Base-by-base conservation (phyloP, 331 rosid species). In the Erythrophleum ivorense region DNA sequence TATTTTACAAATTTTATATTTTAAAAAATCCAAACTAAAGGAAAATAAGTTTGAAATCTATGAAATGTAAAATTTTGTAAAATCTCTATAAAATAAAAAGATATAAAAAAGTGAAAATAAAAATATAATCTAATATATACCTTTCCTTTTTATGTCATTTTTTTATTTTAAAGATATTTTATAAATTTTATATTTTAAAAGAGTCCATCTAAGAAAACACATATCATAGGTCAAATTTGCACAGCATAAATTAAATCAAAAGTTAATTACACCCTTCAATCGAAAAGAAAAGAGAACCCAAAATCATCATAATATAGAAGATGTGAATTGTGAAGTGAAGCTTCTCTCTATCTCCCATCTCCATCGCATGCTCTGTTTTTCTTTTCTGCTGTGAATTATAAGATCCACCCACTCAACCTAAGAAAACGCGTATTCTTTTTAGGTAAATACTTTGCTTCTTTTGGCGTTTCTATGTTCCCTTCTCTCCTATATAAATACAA, bases 341-440 rank as follows among this genome's bases (percentile, higher is more conserved):
- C 69, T 63, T 33, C 43, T 9, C 2, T 6, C 45, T 15, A 4
- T 14, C 21, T 0, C 53, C 29, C 29, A 24, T 63, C 49, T 0
- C 53, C 43, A 34, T 24, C 38, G 1, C 43, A 14, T 14, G n/a
- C 45, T 63, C 10, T 34, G 33, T 73, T 79, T 34, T 6, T 10
- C 38, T 33, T 16, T 8, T 16, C 41, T 52, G 10, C 31, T 15
- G 33, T 74, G 76, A 69, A 87, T 73, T 40, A 71, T 64, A 71
- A 73, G 64, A 85, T 76, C 75, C 78, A 86, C 70, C 89, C 14
- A 69, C 89, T 52, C 84, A 71, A 77, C 87, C 73, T 73, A 54
- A 81, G 87, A 81, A 83, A 86, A 82, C 96, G 91, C 91, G 92
- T 88, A 73, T 54, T 50, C 77, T 33, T 79, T 71, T 79, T 52